Conservation (phyloP, 305 asterid genomes). For the Euphrasia arctica region DNA sequence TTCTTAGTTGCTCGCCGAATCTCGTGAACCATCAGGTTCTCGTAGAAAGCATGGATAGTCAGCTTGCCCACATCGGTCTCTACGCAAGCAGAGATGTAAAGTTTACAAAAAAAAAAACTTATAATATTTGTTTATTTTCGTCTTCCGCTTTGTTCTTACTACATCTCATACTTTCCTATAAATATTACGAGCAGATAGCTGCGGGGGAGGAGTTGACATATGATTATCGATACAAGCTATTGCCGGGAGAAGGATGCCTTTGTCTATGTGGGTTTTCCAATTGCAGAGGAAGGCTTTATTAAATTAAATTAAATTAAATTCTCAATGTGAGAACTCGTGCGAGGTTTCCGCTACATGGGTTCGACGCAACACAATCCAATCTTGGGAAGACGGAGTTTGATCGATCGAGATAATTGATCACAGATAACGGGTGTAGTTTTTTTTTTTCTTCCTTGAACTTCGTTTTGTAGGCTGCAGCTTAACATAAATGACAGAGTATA, state of each 20-base stretch:
- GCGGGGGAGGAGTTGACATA: conserved; percentile 91
- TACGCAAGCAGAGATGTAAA: conserved; percentile 90
- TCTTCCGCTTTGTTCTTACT: no score
- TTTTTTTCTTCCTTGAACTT: no score
- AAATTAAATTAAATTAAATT: conserved; percentile 13
- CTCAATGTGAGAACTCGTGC: background rate
- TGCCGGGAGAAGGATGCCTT: conserved; percentile 64
- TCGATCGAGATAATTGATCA: conserved; percentile 1
- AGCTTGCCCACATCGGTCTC: conserved; percentile 88
- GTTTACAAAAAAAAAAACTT: no score
- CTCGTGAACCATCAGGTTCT: conserved; percentile 94
- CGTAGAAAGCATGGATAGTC: conserved; percentile 94
- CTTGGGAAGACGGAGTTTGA: background rate
- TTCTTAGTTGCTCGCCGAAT: conserved; percentile 84
- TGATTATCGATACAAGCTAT: conserved; percentile 67
- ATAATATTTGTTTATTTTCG: no score
- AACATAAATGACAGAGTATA: no score
- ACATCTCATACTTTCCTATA: no score
- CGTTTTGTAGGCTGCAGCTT: no score
- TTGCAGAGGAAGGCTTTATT: conserved; percentile 90
- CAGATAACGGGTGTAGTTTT: no score
- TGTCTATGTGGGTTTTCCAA: conserved; percentile 86
- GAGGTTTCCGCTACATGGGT: no score
- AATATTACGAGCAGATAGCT: conserved; percentile 52
- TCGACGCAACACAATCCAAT: background rate